Evolutionary conservation across 2,329 filamentous ascomycete genomes (phyloP).

Genomic region (Aspergillus ibericus): DNA sequence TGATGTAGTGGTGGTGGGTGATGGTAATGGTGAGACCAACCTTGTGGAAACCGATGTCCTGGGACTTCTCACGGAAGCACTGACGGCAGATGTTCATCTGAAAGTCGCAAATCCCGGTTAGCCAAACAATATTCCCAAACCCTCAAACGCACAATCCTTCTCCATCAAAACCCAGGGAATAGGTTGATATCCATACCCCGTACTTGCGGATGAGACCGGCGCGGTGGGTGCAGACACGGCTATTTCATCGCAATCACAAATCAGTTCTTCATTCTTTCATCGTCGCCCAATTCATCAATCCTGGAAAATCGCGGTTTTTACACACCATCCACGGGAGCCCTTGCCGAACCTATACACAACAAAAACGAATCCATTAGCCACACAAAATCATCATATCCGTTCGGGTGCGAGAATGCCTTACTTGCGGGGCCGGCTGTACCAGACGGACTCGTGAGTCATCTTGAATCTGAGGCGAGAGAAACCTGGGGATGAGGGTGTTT

Average conservation of each 20-base stretch:
- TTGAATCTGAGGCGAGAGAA: conserved; percentile 47
- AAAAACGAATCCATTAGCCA: conserved; percentile 19
- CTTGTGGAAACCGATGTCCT: conserved; percentile 70
- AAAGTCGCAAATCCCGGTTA: conserved; percentile 10
- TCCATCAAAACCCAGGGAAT: neutral
- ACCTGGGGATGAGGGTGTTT: conserved; percentile 33
- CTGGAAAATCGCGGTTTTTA: conserved; percentile 25
- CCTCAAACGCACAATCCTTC: neutral
- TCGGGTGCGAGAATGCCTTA: conserved; percentile 49
- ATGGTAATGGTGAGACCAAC: conserved; percentile 43
- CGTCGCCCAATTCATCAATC: conserved; percentile 8
- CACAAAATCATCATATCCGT: conserved; percentile 8
- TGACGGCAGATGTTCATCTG: conserved; percentile 61
- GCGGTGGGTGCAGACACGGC: conserved; percentile 87
- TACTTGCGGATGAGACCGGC: conserved; percentile 99
- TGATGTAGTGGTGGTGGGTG: neutral
- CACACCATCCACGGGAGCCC: conserved; percentile 90
- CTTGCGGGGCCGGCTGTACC: conserved; percentile 95
- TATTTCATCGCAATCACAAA: conserved; percentile 34
- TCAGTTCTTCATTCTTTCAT: conserved; percentile 24
- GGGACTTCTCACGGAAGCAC: conserved; percentile 69
- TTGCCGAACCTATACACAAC: conserved; percentile 64
- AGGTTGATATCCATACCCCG: conserved; percentile 53
- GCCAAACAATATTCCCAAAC: conserved; percentile 15
- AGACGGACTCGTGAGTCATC: conserved; percentile 94